Evolutionary conservation across 345 rosid species (phyloP).

Genomic region (Pistacia integerrima): DNA sequence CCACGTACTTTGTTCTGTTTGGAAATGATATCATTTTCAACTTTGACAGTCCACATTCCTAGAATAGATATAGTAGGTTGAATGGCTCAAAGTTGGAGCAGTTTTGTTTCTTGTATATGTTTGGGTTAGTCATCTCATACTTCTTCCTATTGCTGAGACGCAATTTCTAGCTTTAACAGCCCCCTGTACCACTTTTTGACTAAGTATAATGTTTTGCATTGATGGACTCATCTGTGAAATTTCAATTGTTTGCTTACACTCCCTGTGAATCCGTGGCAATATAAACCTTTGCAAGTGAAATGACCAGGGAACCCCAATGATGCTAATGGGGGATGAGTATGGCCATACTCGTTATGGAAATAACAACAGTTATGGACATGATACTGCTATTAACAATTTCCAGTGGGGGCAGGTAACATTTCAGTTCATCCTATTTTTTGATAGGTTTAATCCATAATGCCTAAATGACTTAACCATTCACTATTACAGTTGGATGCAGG

Average conservation of each 20-base stretch:
- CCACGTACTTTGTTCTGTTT: background rate
- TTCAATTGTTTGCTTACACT: background rate
- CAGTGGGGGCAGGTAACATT: slow-evolving; percentile 70
- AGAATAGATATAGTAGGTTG: background rate
- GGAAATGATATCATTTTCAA: background rate
- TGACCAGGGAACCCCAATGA: slow-evolving; percentile 87
- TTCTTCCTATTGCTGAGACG: background rate
- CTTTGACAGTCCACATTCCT: background rate
- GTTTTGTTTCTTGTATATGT: background rate
- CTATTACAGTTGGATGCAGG: slow-evolving; percentile 53
- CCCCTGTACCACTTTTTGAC: background rate
- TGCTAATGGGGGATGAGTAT: slow-evolving; percentile 97
- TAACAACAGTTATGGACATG: slow-evolving; percentile 95
- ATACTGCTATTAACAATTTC: slow-evolving; percentile 78
- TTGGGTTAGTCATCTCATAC: background rate
- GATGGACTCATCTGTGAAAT: background rate
- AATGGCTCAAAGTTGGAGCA: background rate
- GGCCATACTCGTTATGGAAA: slow-evolving; percentile 90
- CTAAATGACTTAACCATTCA: slow-evolving; percentile 14
- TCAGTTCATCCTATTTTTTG: slow-evolving; percentile 4
- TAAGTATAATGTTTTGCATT: background rate
- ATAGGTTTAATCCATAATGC: slow-evolving; percentile 6
- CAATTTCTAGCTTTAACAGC: background rate
- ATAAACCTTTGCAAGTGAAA: background rate
- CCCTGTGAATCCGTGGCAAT: background rate